Evolutionary conservation across 495 filamentous ascomycete species (phyloP).

Genomic region (Penicillium goetzii): DNA sequence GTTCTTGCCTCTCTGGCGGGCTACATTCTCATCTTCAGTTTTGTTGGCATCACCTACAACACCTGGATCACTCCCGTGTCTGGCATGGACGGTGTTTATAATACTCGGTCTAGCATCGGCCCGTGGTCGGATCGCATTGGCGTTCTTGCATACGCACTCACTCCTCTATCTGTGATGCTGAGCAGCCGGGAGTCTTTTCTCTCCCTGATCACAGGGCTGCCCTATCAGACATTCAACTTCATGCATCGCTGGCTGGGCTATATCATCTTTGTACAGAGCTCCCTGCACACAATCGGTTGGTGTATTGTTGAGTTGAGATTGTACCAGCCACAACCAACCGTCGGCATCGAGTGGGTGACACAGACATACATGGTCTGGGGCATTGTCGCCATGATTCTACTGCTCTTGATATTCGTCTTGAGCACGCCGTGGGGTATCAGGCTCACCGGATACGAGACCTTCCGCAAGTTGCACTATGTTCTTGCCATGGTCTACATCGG

Average conservation of each 20-base stretch:
- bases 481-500: slow-evolving; percentile 68
- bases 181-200: slow-evolving; percentile 63
- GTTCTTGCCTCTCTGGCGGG: slow-evolving; percentile 50
- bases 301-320: slow-evolving; percentile 60
- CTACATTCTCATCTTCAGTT: slow-evolving; percentile 65
- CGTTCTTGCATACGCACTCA: slow-evolving; percentile 66
- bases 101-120: slow-evolving; percentile 61
- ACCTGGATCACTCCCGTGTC: slow-evolving; percentile 64
- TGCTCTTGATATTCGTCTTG: slow-evolving; percentile 57
- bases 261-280: slow-evolving; percentile 63
- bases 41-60: slow-evolving; percentile 61
- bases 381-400: slow-evolving; percentile 62
- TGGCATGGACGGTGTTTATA: slow-evolving; percentile 45
- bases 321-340: slow-evolving; percentile 66
- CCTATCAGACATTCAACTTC: slow-evolving; percentile 72
- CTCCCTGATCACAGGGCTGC: slow-evolving; percentile 62
- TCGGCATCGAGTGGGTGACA: slow-evolving; percentile 53
- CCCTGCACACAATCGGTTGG: slow-evolving; percentile 70
- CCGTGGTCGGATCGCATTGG: slow-evolving; percentile 67
- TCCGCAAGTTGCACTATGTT: slow-evolving; percentile 65
- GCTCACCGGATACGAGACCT: slow-evolving; percentile 69
- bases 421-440: slow-evolving; percentile 58
- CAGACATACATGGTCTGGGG: slow-evolving; percentile 68
- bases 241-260: slow-evolving; percentile 68
- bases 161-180: slow-evolving; percentile 63